Conservation (phyloP, 495 filamentous ascomycete species). For the Chaetomium tenue region DNA sequence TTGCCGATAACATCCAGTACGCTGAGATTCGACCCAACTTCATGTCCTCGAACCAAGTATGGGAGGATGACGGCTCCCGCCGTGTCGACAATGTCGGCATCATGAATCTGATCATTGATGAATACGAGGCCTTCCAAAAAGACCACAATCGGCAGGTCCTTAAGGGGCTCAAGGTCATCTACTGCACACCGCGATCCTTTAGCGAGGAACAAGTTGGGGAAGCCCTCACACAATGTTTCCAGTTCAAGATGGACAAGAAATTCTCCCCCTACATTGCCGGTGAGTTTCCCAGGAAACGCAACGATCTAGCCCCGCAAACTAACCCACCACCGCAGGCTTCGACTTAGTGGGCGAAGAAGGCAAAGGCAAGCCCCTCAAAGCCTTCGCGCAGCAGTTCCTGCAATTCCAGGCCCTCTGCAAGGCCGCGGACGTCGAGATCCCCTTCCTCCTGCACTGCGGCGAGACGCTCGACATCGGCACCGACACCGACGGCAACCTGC, state of each 20-base stretch:
- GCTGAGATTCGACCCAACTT: slow-evolving; percentile 59
- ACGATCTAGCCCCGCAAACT: background rate
- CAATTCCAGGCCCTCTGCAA: slow-evolving; percentile 75
- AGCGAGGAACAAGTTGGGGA: slow-evolving; percentile 57
- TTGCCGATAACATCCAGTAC: slow-evolving; percentile 56
- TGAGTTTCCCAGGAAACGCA: slow-evolving; percentile 26
- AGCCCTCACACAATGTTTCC: slow-evolving; percentile 73
- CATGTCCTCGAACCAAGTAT: slow-evolving; percentile 54
- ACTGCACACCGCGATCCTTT: slow-evolving; percentile 56
- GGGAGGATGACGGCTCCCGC: slow-evolving; percentile 43
- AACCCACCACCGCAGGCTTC: slow-evolving; percentile 54
- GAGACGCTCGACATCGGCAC: slow-evolving; percentile 78
- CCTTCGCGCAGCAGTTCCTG: slow-evolving; percentile 73
- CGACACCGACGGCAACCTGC: slow-evolving; percentile 78
- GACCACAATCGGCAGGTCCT: slow-evolving; percentile 31
- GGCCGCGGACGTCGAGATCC: slow-evolving; percentile 71
- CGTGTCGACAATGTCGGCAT: slow-evolving; percentile 49
- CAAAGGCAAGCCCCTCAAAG: slow-evolving; percentile 63
- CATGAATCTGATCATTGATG: slow-evolving; percentile 51
- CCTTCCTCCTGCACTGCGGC: slow-evolving; percentile 93
- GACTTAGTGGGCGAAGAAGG: slow-evolving; percentile 89
- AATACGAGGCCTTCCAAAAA: slow-evolving; percentile 47
- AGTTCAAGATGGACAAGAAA: slow-evolving; percentile 67
- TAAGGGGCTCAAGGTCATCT: slow-evolving; percentile 53
- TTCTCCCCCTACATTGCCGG: slow-evolving; percentile 70